Conservation (phyloP, 257 asterid genomes). For the Capsicum baccatum region DNA sequence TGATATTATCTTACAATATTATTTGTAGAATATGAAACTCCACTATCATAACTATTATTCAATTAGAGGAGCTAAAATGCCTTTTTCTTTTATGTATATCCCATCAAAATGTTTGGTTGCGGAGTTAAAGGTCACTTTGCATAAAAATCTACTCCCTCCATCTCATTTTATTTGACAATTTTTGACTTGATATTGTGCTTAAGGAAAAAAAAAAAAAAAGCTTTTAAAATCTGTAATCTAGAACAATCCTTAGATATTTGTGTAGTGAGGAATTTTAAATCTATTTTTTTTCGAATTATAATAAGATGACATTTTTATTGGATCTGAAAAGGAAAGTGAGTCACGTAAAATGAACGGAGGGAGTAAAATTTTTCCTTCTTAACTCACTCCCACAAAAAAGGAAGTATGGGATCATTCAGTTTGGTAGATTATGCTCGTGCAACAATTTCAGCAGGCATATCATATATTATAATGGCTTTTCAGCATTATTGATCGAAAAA, state of each 20-base stretch:
- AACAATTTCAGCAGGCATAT: not conserved
- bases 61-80: not conserved
- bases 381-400: not conserved
- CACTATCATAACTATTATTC: not conserved
- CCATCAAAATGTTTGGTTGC: conserved; percentile 32
- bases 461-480: not conserved
- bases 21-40: not conserved
- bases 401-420: too few relatives aligned
- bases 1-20: not conserved
- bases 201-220: too few relatives aligned
- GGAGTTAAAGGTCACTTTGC: not conserved
- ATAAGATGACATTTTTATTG: too few relatives aligned
- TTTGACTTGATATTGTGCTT: too few relatives aligned
- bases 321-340: too few relatives aligned
- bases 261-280: too few relatives aligned
- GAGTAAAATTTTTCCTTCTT: not conserved
- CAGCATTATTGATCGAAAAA: not conserved
- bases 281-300: too few relatives aligned
- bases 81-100: too few relatives aligned
- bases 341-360: too few relatives aligned
- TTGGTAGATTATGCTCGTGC: not conserved
- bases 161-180: too few relatives aligned
- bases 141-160: not conserved
- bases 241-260: too few relatives aligned
- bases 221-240: too few relatives aligned